phyloP scores from a whole-genome alignment of 2,329 filamentous ascomycete species.

The Arthrocladium fulminans region DNA sequence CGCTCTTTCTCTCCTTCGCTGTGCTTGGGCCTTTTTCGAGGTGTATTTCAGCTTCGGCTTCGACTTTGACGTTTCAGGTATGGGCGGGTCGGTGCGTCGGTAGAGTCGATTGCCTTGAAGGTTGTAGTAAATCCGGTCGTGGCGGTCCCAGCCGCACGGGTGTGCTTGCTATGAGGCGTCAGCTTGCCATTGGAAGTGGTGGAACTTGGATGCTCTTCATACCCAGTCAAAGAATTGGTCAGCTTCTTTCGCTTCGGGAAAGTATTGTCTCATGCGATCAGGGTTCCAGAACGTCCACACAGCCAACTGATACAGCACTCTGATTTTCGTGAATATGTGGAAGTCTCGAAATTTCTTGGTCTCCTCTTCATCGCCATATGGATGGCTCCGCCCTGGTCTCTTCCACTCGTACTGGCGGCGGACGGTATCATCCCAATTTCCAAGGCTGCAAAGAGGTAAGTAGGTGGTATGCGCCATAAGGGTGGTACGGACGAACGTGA shows the following conservation, averaged over 20 bases:
- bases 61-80: constrained; percentile 44
- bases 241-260: constrained; percentile 67
- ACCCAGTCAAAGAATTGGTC: constrained; percentile 75
- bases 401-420: constrained; percentile 81
- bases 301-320: constrained; percentile 76
- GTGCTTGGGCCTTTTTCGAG: constrained; percentile 56
- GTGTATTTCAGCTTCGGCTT: constrained; percentile 52
- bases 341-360: constrained; percentile 70
- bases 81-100: constrained; percentile 66
- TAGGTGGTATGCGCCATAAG: neutral
- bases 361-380: constrained; percentile 69
- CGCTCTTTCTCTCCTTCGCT: constrained; percentile 45
- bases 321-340: constrained; percentile 69
- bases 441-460: constrained; percentile 48
- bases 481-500: constrained; percentile 58
- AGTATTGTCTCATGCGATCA: constrained; percentile 75
- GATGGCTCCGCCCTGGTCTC: constrained; percentile 62
- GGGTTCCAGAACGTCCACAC: constrained; percentile 82
- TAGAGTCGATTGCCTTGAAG: constrained; percentile 93
- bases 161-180: constrained; percentile 33
- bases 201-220: constrained; percentile 16
- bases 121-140: constrained; percentile 81
- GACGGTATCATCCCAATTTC: constrained; percentile 89
- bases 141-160: constrained; percentile 66
- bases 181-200: constrained; percentile 10